phyloP scores from a whole-genome alignment of 1,284 basidiomycete species.

The Mycena sp. region DNA sequence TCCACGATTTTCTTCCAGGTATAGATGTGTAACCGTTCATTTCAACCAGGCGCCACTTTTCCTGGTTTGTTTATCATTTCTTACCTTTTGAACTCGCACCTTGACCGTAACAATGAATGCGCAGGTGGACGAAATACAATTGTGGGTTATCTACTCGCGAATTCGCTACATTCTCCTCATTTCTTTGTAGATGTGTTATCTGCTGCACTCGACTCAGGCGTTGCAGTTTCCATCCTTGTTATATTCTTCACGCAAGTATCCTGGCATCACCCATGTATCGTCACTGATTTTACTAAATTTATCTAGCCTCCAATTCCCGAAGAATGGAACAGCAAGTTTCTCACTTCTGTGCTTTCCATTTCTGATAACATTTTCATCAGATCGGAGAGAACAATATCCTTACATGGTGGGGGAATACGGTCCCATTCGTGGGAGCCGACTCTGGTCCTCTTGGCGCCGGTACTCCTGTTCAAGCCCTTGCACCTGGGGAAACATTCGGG shows the following conservation, averaged over 20 bases:
- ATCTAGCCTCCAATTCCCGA: constrained; percentile 56
- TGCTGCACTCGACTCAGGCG: constrained; percentile 67
- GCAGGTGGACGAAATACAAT: constrained; percentile 77
- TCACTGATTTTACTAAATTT: too few species aligned
- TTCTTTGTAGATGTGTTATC: constrained; percentile 64
- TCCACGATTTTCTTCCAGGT: constrained; percentile 12
- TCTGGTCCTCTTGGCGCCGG: constrained; percentile 48
- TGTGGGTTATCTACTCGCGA: constrained; percentile 44
- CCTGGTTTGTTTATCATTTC: constrained; percentile 39
- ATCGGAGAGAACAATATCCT: constrained; percentile 55
- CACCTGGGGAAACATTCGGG: constrained; percentile 51
- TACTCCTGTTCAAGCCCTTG: constrained; percentile 48
- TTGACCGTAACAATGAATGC: not conserved
- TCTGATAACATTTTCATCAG: constrained; percentile 36
- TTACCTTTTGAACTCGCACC: not conserved
- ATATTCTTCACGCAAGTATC: constrained; percentile 66
- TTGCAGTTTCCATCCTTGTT: constrained; percentile 57
- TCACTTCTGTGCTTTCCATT: not conserved
- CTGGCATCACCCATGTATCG: too few species aligned
- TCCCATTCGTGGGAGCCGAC: constrained; percentile 51
- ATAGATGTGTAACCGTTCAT: constrained; percentile 49
- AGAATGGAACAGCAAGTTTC: constrained; percentile 46
- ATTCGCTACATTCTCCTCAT: too few species aligned
- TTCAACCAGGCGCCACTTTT: constrained; percentile 59
- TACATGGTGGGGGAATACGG: constrained; percentile 63